A percentile compares a stretch with the other conserved stretches of the same genome.
Evolutionary conservation across 495 filamentous ascomycete genomes (phyloP).

Genomic region (Baudoinia panamericana): DNA sequence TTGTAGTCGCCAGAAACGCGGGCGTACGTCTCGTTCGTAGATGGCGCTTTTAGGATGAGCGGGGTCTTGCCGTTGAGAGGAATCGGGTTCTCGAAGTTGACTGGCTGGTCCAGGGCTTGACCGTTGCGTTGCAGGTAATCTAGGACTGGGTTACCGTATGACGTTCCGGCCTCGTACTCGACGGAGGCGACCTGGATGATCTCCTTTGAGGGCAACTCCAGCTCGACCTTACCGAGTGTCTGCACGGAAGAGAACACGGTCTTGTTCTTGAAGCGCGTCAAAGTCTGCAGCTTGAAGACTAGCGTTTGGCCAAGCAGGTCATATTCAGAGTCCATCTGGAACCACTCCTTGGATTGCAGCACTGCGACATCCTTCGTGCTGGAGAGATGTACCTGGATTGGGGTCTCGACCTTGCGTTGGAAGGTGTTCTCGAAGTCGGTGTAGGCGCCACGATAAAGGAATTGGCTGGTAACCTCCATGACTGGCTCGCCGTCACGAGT

Average conservation of each 20-base stretch:
- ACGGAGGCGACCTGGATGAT: conserved; percentile 91
- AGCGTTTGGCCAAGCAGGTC: conserved; percentile 83
- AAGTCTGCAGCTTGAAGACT: conserved; percentile 87
- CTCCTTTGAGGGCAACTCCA: conserved; percentile 95
- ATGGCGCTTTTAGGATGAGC: conserved; percentile 74
- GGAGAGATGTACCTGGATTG: conserved; percentile 80
- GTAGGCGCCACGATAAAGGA: conserved; percentile 88
- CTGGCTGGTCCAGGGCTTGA: conserved; percentile 85
- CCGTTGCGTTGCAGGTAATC: conserved; percentile 92
- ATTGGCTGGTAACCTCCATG: conserved; percentile 97
- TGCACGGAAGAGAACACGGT: conserved; percentile 84
- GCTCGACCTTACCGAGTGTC: conserved; percentile 80
- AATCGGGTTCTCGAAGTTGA: conserved; percentile 95
- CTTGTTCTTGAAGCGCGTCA: conserved; percentile 89
- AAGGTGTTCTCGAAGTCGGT: conserved; percentile 94
- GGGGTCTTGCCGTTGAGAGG: conserved; percentile 86
- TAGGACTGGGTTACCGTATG: conserved; percentile 90
- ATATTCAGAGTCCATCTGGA: conserved; percentile 65
- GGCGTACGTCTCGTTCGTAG: conserved; percentile 95
- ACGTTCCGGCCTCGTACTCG: conserved; percentile 77
- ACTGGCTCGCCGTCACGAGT: conserved; percentile 72
- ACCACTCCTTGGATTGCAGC: conserved; percentile 93
- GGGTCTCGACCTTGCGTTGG: conserved; percentile 89
- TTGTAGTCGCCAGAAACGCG: conserved; percentile 97
- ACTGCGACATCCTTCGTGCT: conserved; percentile 86